These are phyloP conservation scores for Penicillium simplicissimum DNA, from an alignment of 495 filamentous ascomycete genomes.

Conservation along the genomic window DNA sequence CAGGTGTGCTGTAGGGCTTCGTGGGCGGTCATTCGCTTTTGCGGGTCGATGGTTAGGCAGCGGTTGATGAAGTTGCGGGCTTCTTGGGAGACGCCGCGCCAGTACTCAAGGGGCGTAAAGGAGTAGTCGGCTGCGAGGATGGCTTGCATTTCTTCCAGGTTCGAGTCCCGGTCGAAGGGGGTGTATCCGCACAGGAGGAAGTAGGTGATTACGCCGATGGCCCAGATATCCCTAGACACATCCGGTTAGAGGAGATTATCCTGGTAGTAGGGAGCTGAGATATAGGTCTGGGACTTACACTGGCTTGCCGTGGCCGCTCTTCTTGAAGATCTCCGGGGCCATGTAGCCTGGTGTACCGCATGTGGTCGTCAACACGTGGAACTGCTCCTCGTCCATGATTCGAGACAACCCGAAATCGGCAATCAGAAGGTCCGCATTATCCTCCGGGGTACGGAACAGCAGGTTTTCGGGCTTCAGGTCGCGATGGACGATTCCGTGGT, in stretches of 20 bases:
- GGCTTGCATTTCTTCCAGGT: conserved; percentile 99
- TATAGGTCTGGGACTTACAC: conserved; percentile 53
- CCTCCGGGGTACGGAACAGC: conserved; percentile 56
- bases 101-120: conserved; percentile 95
- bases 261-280: neutral
- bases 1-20: conserved; percentile 88
- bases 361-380: conserved; percentile 95
- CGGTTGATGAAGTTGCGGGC: conserved; percentile 88
- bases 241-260: neutral
- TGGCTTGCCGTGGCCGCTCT: conserved; percentile 75
- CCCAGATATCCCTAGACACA: conserved; percentile 66
- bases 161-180: conserved; percentile 94
- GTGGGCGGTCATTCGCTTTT: conserved; percentile 87
- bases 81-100: conserved; percentile 83
- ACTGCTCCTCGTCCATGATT: conserved; percentile 99
- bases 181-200: conserved; percentile 98
- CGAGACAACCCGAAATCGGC: conserved; percentile 92
- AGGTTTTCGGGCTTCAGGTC: conserved; percentile 63
- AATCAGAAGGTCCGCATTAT: conserved; percentile 74
- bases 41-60: conserved; percentile 87
- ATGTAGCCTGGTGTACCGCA: conserved; percentile 98
- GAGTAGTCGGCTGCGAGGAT: conserved; percentile 95
- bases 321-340: conserved; percentile 82
- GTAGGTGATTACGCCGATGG: conserved; percentile 84
- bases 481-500: conserved; percentile 97